Percentiles rank a stretch among this genome's conserved stretches.
Evolutionary conservation across 2,329 filamentous ascomycete species (phyloP).

Genomic region (Xylaria sp.): DNA sequence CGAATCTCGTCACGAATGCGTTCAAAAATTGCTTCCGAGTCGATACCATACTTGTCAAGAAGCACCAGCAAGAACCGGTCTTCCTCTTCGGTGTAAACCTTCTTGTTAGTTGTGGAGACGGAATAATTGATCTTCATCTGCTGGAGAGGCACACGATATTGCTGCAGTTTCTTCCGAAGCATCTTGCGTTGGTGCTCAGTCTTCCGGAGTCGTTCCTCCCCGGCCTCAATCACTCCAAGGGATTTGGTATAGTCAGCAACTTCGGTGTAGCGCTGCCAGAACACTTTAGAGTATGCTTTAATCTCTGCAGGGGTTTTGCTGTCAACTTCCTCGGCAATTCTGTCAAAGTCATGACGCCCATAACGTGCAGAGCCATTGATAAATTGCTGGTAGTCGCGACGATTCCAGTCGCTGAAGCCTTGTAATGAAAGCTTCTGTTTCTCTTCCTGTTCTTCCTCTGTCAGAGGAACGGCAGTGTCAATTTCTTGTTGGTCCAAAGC

Average conservation of each 20-base stretch:
- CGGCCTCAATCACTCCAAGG: conserved; percentile 88
- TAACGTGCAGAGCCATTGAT: conserved; percentile 95
- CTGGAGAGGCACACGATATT: conserved; percentile 96
- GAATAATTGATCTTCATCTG: conserved; percentile 99
- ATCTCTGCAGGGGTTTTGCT: conserved; percentile 88
- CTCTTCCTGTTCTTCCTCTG: conserved; percentile 87
- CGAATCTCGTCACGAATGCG: conserved; percentile 97
- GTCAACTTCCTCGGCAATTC: conserved; percentile 89
- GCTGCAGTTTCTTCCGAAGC: conserved; percentile 92
- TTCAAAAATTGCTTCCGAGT: conserved; percentile 90
- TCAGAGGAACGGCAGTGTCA: conserved; percentile 87
- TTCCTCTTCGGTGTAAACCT: conserved; percentile 98
- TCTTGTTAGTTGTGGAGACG: conserved; percentile 99
- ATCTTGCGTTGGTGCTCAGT: conserved; percentile 93
- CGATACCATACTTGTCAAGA: conserved; percentile 90
- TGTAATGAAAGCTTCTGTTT: conserved; percentile 84
- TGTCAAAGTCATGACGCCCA: conserved; percentile 84
- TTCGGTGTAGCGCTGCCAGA: conserved; percentile 95
- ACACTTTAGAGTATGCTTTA: conserved; percentile 90
- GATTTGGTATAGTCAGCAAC: conserved; percentile 91
- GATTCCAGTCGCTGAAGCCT: conserved; percentile 95
- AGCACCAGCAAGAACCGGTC: conserved; percentile 95
- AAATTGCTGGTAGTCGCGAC: conserved; percentile 97
- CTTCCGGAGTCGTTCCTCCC: conserved; percentile 88
- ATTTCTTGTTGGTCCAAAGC: conserved; percentile 91